These are phyloP conservation scores for Pseudocercospora macadamiae DNA, from an alignment of 2,329 filamentous ascomycete genomes.

Conservation along the genomic window DNA sequence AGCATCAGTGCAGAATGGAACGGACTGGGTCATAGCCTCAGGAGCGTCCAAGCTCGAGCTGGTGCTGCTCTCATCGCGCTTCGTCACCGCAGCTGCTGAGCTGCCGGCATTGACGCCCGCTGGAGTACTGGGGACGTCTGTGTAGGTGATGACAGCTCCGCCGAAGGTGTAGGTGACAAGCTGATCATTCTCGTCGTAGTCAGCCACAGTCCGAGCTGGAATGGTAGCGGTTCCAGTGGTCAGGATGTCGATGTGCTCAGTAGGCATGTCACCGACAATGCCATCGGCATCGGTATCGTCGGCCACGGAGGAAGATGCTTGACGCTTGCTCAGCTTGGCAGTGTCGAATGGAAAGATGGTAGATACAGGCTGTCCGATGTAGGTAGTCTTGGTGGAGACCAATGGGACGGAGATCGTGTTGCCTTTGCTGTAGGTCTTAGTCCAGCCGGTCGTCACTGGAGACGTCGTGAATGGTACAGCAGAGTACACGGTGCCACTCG, in stretches of 20 bases:
- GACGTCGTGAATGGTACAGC: neutral
- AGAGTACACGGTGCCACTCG: too few relatives aligned
- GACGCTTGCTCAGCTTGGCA: slow-evolving; percentile 5
- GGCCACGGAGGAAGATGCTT: neutral
- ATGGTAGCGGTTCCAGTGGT: slow-evolving; percentile 1
- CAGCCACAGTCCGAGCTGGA: neutral
- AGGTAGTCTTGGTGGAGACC: too few relatives aligned
- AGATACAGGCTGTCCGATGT: neutral
- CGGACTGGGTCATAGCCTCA: too few relatives aligned
- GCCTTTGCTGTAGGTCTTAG: neutral
- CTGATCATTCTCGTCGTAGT: neutral
- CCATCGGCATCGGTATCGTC: neutral
- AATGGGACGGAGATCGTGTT: too few relatives aligned
- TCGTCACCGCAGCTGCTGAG: neutral
- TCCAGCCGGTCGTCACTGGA: neutral
- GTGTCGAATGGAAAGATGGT: neutral
- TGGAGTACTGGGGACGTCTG: neutral
- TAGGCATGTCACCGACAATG: slow-evolving; percentile 2
- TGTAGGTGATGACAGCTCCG: neutral
- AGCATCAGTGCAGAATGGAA: too few relatives aligned
- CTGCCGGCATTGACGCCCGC: neutral
- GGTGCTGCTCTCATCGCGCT: neutral
- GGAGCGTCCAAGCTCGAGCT: neutral
- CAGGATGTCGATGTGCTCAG: neutral
- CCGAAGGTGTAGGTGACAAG: neutral